Conservation (phyloP, 2,329 filamentous ascomycete genomes). For the Ophiosphaerella narmari region DNA sequence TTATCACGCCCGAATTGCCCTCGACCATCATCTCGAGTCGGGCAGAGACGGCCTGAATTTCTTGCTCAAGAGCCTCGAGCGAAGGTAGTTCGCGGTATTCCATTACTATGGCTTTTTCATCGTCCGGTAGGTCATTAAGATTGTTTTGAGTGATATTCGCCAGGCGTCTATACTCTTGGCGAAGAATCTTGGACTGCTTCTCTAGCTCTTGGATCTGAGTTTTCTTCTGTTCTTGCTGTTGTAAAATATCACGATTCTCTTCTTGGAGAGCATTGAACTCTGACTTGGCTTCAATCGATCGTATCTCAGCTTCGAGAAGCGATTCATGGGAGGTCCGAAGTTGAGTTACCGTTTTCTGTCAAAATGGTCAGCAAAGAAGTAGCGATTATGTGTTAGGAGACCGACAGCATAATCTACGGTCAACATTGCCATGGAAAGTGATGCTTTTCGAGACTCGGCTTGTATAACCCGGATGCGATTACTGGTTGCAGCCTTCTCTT, state of each 20-base stretch:
- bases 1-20: conserved; percentile 74
- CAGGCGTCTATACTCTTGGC: conserved; percentile 17
- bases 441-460: conserved; percentile 37
- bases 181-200: conserved; percentile 10
- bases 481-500: conserved; percentile 50
- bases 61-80: conserved; percentile 67
- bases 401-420: conserved; percentile 62
- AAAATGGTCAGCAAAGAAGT: conserved; percentile 13
- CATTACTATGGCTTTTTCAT: conserved; percentile 27
- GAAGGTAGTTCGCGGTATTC: conserved; percentile 23
- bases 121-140: conserved; percentile 24
- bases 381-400: background rate
- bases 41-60: conserved; percentile 74
- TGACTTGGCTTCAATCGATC: conserved; percentile 78
- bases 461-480: conserved; percentile 57
- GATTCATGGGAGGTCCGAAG: conserved; percentile 67
- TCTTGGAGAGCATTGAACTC: conserved; percentile 72
- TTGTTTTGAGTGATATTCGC: conserved; percentile 19
- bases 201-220: conserved; percentile 22
- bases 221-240: conserved; percentile 41
- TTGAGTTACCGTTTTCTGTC: conserved; percentile 62
- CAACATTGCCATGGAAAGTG: conserved; percentile 46
- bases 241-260: conserved; percentile 56
- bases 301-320: conserved; percentile 71
- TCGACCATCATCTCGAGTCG: conserved; percentile 80